A percentile compares a stretch with the other conserved stretches of the same genome.
These are phyloP conservation scores for Juglanconis oblonga DNA, from an alignment of 2,329 filamentous ascomycete species.

Conservation along the genomic window DNA sequence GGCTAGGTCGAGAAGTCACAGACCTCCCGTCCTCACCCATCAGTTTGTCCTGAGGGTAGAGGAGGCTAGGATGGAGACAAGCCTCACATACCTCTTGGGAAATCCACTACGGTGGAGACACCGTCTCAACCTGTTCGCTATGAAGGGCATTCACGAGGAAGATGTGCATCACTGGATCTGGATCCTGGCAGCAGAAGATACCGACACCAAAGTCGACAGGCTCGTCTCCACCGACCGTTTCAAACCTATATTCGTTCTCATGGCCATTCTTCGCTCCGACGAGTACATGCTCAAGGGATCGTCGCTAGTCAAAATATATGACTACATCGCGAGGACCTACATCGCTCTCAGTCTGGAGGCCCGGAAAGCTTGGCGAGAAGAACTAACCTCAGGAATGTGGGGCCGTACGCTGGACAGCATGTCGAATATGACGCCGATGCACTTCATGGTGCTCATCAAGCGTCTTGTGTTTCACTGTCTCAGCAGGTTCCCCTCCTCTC, in stretches of 20 bases:
- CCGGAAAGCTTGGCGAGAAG: background rate
- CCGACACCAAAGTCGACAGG: constrained; percentile 34
- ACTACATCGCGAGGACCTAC: constrained; percentile 29
- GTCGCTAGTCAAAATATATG: constrained; percentile 31
- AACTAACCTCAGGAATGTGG: constrained; percentile 17
- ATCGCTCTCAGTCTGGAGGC: background rate
- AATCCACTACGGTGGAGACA: constrained; percentile 28
- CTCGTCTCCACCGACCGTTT: constrained; percentile 31
- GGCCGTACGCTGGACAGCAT: constrained; percentile 20
- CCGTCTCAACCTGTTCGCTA: constrained; percentile 27
- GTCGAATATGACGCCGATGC: constrained; percentile 23
- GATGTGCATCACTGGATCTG: constrained; percentile 40
- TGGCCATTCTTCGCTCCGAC: constrained; percentile 33
- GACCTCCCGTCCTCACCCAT: constrained; percentile 25
- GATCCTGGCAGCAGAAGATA: constrained; percentile 34
- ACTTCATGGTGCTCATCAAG: constrained; percentile 23
- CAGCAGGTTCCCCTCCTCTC: constrained; percentile 28
- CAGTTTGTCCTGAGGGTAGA: constrained; percentile 24
- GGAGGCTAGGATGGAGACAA: constrained; percentile 20
- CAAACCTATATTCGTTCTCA: constrained; percentile 39
- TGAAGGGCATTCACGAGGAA: constrained; percentile 30
- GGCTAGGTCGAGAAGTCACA: constrained; percentile 22
- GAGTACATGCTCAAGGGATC: constrained; percentile 29
- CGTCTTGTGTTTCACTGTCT: constrained; percentile 28
- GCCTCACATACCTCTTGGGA: constrained; percentile 21